Conservation (phyloP, 2,329 filamentous ascomycete species). For the Aureobasidium sp. region DNA sequence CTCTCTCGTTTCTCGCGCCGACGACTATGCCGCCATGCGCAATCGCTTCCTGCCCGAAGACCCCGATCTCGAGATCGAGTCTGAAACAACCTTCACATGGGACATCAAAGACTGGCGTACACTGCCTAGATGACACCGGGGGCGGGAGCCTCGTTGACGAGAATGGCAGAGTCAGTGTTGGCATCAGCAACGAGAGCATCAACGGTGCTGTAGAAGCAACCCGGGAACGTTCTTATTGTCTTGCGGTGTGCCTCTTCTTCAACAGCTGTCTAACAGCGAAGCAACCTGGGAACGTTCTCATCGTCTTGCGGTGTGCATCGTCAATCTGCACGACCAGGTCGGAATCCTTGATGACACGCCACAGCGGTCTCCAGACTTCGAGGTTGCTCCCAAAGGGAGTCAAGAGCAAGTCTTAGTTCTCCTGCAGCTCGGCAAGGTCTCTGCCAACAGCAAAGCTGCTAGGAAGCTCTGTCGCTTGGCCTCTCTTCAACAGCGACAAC, state of each 20-base stretch:
- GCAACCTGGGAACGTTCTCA: too few relatives aligned
- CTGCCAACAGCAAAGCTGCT: slow-evolving; percentile 41
- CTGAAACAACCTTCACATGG: slow-evolving; percentile 76
- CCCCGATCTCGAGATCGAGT: slow-evolving; percentile 72
- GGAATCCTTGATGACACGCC: slow-evolving; percentile 95
- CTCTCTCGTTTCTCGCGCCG: slow-evolving; percentile 36
- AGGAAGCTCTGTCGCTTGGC: too few relatives aligned
- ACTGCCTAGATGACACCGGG: slow-evolving; percentile 64
- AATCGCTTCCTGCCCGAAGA: slow-evolving; percentile 67
- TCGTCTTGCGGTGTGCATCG: slow-evolving; percentile 52
- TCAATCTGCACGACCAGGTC: slow-evolving; percentile 97
- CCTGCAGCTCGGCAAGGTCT: slow-evolving; percentile 84
- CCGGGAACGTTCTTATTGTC: too few relatives aligned
- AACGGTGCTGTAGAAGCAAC: not conserved
- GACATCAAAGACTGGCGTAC: slow-evolving; percentile 75
- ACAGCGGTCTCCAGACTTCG: slow-evolving; percentile 95
- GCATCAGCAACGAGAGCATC: not conserved
- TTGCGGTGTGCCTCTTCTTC: too few relatives aligned
- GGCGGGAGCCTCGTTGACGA: not conserved
- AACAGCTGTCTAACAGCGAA: too few relatives aligned
- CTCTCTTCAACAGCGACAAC: too few relatives aligned
- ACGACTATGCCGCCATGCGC: slow-evolving; percentile 75
- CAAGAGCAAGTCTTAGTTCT: slow-evolving; percentile 91
- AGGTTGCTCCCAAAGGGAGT: slow-evolving; percentile 96
- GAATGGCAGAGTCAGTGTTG: not conserved